Base-by-base conservation (phyloP, 1,139 yeast species). In the Magnusiomyces sp. region DNA sequence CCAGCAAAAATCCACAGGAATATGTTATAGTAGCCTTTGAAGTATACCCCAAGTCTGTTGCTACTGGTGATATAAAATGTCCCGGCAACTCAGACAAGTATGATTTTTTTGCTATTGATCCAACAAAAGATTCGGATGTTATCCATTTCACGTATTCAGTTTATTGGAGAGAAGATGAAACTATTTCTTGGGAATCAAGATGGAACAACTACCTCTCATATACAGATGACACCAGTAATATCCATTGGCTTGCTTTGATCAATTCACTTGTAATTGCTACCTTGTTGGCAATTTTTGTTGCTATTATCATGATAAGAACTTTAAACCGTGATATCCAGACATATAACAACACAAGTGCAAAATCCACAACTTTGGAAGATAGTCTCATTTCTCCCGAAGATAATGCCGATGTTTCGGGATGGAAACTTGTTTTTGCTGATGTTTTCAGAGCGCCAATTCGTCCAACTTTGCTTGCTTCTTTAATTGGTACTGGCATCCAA, bases 101-200 rank as follows among this genome's bases (percentile, higher is more conserved):
- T 43, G 50, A 56, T 17, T 58, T 58, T 10, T 53, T 52, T 45
- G 54, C 55, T 11, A 53, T 65, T n/a, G 60, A 62, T 40, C 51
- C 72, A 2, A 63, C 67, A n/a, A 54, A 53, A 43, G 52, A 51
- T 5, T 48, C 51, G 14, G 63, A 71, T 1, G 59, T 72, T 6
- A 77, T 88, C 43, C 89, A 92, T 7, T 88, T 80, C 66, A 84
- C 95, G 1, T 89, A 88, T 61, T 79, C 95, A 0, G 90, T 89
- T 2, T 84, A 84, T 63, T 89, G 95, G 95, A 73, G 94, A 63
- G 95, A 88, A 64, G 95, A 88, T 54, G 70, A 71, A 46, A 73
- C 80, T 2, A 72, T 85, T 32, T 77, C 77, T 43, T 85, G 89
- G 76, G 74, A 74, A 47, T 73, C 80, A 54, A 72, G 96, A 58